A percentile compares a stretch with the other conserved stretches of the same genome.
These are phyloP conservation scores for Pinus taeda DNA, from an alignment of 75 land plant genomes.

Conservation along the genomic window DNA sequence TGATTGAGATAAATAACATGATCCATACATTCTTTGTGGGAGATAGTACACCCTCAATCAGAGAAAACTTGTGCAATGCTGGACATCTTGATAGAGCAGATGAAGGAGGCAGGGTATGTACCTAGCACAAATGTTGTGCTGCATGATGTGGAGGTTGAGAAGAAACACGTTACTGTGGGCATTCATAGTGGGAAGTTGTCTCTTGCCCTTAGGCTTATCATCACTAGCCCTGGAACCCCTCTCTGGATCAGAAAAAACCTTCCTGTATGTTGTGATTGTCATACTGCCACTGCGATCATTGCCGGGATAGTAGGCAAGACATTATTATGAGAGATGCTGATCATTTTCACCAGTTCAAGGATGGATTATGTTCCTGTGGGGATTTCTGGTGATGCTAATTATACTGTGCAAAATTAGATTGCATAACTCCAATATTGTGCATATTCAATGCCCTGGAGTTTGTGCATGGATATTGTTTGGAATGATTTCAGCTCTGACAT, in stretches of 20 bases:
- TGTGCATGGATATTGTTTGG: too few relatives aligned
- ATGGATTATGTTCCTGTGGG: background rate
- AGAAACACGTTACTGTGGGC: background rate
- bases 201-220: background rate
- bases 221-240: background rate
- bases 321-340: background rate
- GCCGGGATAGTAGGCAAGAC: background rate
- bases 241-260: background rate
- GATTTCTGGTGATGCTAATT: background rate
- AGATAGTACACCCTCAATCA: background rate
- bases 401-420: too few relatives aligned
- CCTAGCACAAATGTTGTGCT: constrained; percentile 2
- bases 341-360: background rate
- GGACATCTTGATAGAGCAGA: background rate
- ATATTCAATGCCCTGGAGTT: background rate
- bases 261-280: background rate
- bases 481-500: too few relatives aligned
- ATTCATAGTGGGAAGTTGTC: constrained; percentile 1
- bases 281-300: background rate
- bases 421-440: background rate
- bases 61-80: constrained; percentile 8
- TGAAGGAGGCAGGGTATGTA: constrained; percentile 7
- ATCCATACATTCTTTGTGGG: constrained; percentile 6
- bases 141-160: constrained; percentile 10
- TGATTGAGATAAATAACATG: constrained; percentile 17